Evolutionary conservation across 2,329 filamentous ascomycete genomes (phyloP), one percentile per base, ranked within the genome.

Genomic region (Chaetoscypha palmicola): DNA sequence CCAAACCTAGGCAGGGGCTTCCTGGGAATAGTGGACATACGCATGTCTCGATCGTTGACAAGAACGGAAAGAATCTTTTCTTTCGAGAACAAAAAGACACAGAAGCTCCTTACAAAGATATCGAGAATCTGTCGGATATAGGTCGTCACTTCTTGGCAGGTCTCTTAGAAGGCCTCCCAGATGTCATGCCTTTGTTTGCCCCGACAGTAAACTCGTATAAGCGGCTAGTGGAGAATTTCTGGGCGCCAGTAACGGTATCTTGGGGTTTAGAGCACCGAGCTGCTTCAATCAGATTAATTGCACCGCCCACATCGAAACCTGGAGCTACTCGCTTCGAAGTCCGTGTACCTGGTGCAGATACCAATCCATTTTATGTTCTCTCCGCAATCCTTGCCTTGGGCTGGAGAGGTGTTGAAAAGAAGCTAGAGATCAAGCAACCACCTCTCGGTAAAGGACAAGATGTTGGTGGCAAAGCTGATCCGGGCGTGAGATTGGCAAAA

Each of bases 201-300:
- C 92, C 92, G 0, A 98, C 88, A 1, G 78, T 98, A 60, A 98
- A 98, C 73, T 94, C 87, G 49, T 98, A 98, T 73, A 98, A 98
- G 69, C 83, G 92, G 3, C 76, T 98, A 0, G 92, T 98, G 2
- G 92, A 98, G 70, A 97, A 97, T 68, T 97, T 96, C 68, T 98
- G 92, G 92, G 92, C 92, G 0, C 92, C 92, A 0, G 92, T 98
- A 4, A 96, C 91, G 0, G 92, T 97, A 0, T 95, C 88, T 0
- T 98, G 92, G 92, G 92, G 92, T 1, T 69, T 96, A 4, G 92
- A 97, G 66, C 91, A 98, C 64, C 86, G 92, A 49, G 90, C 89
- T 4, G 91, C 92, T 0, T 94, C 86, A 0, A 84, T 98, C 53
- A 79, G 92, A 14, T 67, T 98, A 24, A 96, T 98, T 54, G 80